These are phyloP conservation scores for Phytophthora tentaculata DNA, from an alignment of 352 stramenopile species.

Conservation along the genomic window DNA sequence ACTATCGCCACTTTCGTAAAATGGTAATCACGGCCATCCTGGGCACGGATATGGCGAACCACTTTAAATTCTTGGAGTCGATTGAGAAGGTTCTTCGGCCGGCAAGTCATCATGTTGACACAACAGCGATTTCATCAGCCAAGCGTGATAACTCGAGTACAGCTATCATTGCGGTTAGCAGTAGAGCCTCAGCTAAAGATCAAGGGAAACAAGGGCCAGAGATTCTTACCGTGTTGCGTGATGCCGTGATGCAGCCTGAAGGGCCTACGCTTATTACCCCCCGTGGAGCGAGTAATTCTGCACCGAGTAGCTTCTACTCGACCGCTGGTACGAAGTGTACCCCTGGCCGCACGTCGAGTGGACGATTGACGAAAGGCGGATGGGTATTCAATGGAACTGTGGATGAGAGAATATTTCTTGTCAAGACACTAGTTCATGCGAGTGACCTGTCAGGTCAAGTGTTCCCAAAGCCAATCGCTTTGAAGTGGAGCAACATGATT, in stretches of 20 bases:
- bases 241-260: constrained; percentile 70
- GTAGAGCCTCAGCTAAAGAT: constrained; percentile 19
- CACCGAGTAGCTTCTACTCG: constrained; percentile 32
- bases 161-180: constrained; percentile 33
- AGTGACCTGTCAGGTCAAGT: constrained; percentile 88
- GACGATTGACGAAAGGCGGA: constrained; percentile 42
- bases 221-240: constrained; percentile 56
- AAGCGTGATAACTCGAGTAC: constrained; percentile 48
- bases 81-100: constrained; percentile 79
- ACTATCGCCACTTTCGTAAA: constrained; percentile 87
- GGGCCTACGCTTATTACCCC: constrained; percentile 41
- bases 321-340: constrained; percentile 17
- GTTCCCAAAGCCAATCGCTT: constrained; percentile 86
- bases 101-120: constrained; percentile 55
- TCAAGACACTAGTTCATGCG: constrained; percentile 86
- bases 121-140: constrained; percentile 38
- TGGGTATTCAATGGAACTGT: constrained; percentile 71
- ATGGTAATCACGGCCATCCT: constrained; percentile 90
- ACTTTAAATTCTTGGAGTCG: constrained; percentile 87
- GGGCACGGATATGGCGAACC: constrained; percentile 90
- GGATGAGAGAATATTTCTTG: constrained; percentile 86
- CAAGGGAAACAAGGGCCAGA: constrained; percentile 36
- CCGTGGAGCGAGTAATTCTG: constrained; percentile 26
- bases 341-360: constrained; percentile 30
- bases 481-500: constrained; percentile 93